Evolutionary conservation across 1,284 basidiomycete species (phyloP).

Genomic region (Exobasidium rhododendri): DNA sequence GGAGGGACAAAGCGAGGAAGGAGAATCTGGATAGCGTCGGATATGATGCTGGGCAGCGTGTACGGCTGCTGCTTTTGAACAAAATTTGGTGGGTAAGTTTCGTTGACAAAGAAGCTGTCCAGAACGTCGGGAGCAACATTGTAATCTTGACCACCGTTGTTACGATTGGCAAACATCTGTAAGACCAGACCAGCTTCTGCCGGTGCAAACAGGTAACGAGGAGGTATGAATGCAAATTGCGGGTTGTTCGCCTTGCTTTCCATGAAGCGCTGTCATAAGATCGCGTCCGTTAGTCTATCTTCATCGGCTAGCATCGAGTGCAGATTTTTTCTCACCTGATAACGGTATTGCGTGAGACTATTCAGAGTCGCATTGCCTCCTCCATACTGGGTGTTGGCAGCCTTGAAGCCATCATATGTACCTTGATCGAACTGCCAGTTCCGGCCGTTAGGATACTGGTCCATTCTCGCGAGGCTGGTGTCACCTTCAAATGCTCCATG

Average conservation of each 20-base stretch:
- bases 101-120: neutral
- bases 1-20: neutral
- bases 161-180: neutral
- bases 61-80: neutral
- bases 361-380: neutral
- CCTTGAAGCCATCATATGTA: neutral
- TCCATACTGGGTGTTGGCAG: neutral
- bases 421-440: conserved; percentile 1
- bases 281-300: too few relatives aligned
- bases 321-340: too few relatives aligned
- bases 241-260: neutral
- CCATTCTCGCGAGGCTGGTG: neutral
- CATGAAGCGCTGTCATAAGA: too few relatives aligned
- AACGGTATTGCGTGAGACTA: neutral
- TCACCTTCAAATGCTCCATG: conserved; percentile 5
- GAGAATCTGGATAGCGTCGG: neutral
- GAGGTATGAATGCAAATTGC: neutral
- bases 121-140: neutral
- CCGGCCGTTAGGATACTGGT: neutral
- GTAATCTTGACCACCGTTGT: neutral
- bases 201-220: neutral
- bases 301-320: too few relatives aligned
- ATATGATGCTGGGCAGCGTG: neutral
- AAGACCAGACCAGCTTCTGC: neutral
- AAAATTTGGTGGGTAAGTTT: neutral